Base-by-base conservation (phyloP, 1,284 basidiomycete genomes). In the Fomitiporia mediterranea region DNA sequence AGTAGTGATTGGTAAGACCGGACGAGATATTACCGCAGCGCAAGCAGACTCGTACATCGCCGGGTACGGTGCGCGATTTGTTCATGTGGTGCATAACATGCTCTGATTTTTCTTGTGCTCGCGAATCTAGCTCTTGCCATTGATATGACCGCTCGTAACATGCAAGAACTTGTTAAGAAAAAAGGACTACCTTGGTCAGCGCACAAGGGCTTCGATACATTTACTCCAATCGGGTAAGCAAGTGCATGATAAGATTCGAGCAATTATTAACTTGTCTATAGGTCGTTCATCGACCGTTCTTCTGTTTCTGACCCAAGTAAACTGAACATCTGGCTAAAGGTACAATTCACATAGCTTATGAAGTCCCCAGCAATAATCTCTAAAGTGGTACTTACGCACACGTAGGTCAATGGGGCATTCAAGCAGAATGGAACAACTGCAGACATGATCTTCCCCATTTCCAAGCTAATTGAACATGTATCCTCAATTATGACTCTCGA, bases 401-500 rank as follows among this genome's bases (percentile, higher is more conserved):
- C n/a, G 19, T 37, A 91, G 84, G 82, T 98, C 68, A 94, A 98
- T 65, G 92, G 85, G 47, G 70, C 78, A 37, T 73, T 83, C 58
- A 94, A 90, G 70, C 96, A 99, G 70, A 78, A 89, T 58, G 96
- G 94, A 3, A 82, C 79, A 34, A 95, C 95, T 1, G 70, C 74
- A 25, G 89, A 96, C 69, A 98, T 99, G 96, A 90, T 98, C 61
- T 96, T 96, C 76, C 78, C 79, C 44, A 92, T 99, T 43, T 93
- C 95, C 0, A 77, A 82, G n/a, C 79, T 99, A 53, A 89, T 99
- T 63, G 82, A 90, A 63, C 94, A 97, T 66, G 81, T 97, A 47
- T 95, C 94, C 2, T 89, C 89, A 15, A 97, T 99, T 70, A 98
- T 98, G 94, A 87, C 86, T 0, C 79, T 98, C 17, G 94, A 98